Base-by-base conservation (phyloP, 306 rosid genomes). In the Quercus alba region DNA sequence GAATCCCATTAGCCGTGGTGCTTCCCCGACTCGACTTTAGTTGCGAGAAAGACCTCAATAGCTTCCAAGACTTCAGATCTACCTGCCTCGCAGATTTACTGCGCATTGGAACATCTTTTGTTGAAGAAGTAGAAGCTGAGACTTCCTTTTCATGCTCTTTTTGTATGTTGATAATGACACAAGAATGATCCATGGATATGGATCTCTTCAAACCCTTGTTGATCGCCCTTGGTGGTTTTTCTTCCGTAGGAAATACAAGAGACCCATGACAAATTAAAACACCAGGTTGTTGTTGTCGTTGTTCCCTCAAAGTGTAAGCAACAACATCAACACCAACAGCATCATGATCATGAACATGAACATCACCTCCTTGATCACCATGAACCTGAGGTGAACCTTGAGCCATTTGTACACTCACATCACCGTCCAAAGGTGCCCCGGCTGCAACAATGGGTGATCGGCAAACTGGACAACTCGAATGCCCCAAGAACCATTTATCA, bases 391-490 rank as follows among this genome's bases (percentile, higher is more conserved):
- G 7, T 71, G 25, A 19, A 23, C 30, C 14, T 49, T n/a, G 55
- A 71, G 28, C 20, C 6, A 38, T 28, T 10, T 19, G 38, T 28
- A 5, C 73, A 11, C 56, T 38, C 30, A 0, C 46, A 41, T 17
- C 56, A 20, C 41, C 62, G 51, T 76, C 75, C 21, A 55, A 35
- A 4, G 72, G 61, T 19, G 35, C 46, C 4, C n/a, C 46, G 2
- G 67, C 41, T 3, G 58, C 73, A 41, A 35, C 56, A 33, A 89
- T 75, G 0, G 76, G 59, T 7, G 87, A 67, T 0, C 93, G 92
- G 46, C 91, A 91, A 33, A 85, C 5, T 0, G 96, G 91, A 20
- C 93, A 89, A 44, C 74, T 86, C 3, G 78, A 35, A n/a, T 87
- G 91, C 3, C 51, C 64, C 54, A 14, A 5, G 78, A 91, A 81